Conservation (phyloP, 768 basidiomycete genomes). For the Auriscalpium microsporum region DNA sequence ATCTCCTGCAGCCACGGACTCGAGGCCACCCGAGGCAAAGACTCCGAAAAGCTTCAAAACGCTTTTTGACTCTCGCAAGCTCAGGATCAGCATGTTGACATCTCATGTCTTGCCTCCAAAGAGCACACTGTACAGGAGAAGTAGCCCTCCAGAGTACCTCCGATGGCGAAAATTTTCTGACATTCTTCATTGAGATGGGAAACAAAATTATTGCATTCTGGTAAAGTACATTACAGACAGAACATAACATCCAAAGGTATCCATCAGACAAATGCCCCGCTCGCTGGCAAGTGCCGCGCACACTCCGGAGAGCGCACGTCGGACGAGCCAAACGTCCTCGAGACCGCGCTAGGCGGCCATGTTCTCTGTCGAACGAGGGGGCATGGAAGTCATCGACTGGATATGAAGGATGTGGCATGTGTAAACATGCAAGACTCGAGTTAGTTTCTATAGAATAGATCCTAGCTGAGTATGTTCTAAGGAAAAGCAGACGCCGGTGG, state of each 20-base stretch:
- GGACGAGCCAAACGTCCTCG: slow-evolving; percentile 55
- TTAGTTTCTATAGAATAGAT: slow-evolving; percentile 77
- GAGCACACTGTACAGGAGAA: too few relatives aligned
- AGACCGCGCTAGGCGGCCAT: slow-evolving; percentile 33
- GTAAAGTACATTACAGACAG: too few relatives aligned
- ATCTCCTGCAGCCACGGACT: too few relatives aligned
- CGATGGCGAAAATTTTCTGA: too few relatives aligned
- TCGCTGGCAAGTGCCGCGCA: neutral
- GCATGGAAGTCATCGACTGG: slow-evolving; percentile 61
- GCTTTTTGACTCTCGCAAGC: too few relatives aligned
- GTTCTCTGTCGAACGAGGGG: slow-evolving; percentile 65
- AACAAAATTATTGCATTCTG: too few relatives aligned
- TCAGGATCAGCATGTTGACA: too few relatives aligned
- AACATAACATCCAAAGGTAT: neutral
- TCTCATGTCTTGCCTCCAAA: too few relatives aligned
- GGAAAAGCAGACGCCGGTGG: slow-evolving; percentile 19
- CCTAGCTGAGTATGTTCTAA: slow-evolving; percentile 75
- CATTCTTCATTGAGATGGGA: too few relatives aligned
- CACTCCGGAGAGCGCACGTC: neutral
- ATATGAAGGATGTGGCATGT: slow-evolving; percentile 66
- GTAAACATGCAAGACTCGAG: slow-evolving; percentile 74
- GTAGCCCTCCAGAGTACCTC: too few relatives aligned
- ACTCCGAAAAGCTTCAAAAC: too few relatives aligned
- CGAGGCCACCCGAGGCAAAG: too few relatives aligned
- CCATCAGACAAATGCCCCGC: neutral